Evolutionary conservation across 179 eudicot genomes (phyloP).

Genomic region (Silene vulgaris): DNA sequence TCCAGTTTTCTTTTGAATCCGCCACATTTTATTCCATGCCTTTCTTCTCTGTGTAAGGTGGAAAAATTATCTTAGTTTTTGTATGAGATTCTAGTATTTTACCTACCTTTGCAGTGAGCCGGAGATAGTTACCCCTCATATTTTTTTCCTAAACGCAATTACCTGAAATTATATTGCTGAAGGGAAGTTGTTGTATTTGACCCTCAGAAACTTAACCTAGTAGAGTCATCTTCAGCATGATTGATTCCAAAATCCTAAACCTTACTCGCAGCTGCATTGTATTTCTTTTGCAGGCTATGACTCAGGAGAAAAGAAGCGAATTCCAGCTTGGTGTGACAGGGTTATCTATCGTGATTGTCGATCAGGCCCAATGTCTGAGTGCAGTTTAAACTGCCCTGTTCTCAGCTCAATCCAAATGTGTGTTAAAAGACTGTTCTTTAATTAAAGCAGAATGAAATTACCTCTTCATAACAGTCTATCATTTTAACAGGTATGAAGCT

Average conservation of each 20-base stretch:
- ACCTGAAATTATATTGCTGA: background rate
- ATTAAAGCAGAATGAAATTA: background rate
- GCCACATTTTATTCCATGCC: too few relatives aligned
- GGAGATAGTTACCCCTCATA: background rate
- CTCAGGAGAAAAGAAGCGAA: conserved; percentile 99
- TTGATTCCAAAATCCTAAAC: background rate
- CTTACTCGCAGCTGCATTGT: background rate
- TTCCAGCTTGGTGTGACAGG: conserved; percentile 99
- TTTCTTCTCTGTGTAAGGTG: too few relatives aligned
- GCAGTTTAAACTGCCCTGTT: conserved; percentile 84
- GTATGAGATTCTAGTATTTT: background rate
- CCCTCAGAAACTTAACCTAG: too few relatives aligned
- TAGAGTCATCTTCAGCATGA: background rate
- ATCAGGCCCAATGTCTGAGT: conserved; percentile 45
- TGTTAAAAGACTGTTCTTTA: conserved; percentile 20
- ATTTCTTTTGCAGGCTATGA: conserved; percentile 64
- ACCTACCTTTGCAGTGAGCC: background rate
- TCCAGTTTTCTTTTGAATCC: background rate
- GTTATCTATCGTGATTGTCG: conserved; percentile 85
- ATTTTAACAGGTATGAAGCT: conserved; percentile 67
- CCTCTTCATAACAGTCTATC: background rate
- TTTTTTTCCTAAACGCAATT: background rate
- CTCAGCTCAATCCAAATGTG: conserved; percentile 63
- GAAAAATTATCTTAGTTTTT: too few relatives aligned
- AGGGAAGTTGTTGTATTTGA: too few relatives aligned